phyloP scores from a whole-genome alignment of 2,329 filamentous ascomycete species.

The Sporothrix brunneoviolacea region DNA sequence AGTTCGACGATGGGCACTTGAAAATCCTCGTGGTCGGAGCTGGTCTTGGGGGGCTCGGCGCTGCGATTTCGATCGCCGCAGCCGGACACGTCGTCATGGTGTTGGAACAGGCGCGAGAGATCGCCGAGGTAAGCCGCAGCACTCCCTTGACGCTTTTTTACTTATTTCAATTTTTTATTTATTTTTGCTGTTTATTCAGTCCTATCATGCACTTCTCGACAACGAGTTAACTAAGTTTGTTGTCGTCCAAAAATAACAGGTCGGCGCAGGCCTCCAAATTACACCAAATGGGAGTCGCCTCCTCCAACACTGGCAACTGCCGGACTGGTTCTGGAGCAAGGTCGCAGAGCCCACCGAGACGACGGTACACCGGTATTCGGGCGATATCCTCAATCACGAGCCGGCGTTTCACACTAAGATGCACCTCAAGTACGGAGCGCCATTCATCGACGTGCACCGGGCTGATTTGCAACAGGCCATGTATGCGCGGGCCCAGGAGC shows the following conservation, averaged over 20 bases:
- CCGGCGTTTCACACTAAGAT: neutral
- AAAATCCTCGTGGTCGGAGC: too few relatives aligned
- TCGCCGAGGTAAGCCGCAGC: too few relatives aligned
- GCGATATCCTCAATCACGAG: neutral
- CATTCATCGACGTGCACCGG: slow-evolving; percentile 29
- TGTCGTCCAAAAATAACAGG: neutral
- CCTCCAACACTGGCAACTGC: slow-evolving; percentile 22
- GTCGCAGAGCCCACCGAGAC: neutral
- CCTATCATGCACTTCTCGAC: too few relatives aligned
- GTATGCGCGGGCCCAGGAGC: slow-evolving; percentile 19
- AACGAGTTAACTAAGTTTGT: too few relatives aligned
- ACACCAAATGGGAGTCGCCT: slow-evolving; percentile 27
- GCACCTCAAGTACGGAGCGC: slow-evolving; percentile 19
- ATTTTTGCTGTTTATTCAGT: too few relatives aligned
- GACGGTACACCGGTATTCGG: neutral
- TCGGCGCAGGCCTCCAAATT: slow-evolving; percentile 14
- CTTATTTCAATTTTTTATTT: too few relatives aligned
- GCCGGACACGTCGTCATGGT: too few relatives aligned
- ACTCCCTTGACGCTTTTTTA: too few relatives aligned
- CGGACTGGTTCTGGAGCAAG: neutral
- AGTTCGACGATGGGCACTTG: too few relatives aligned
- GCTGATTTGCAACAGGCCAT: slow-evolving; percentile 27
- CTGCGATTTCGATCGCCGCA: too few relatives aligned
- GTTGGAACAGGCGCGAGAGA: too few relatives aligned
- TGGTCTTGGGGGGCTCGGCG: too few relatives aligned